Conservation (phyloP, 176 grass and related monocot genomes). For the Eleusine indica region DNA sequence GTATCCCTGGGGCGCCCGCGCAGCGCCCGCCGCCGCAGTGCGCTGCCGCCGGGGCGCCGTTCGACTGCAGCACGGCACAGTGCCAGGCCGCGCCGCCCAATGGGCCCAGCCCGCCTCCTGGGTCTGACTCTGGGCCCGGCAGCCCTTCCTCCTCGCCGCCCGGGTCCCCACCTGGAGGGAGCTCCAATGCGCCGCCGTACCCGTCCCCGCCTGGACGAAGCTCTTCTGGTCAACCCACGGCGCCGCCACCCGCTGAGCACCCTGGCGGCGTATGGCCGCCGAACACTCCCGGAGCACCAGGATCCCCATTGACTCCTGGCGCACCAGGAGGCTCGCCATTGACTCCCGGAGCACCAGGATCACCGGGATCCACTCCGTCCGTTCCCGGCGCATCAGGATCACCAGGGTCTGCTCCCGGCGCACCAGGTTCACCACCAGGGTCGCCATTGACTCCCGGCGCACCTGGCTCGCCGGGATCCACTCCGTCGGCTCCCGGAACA, state of each 20-base stretch:
- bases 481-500: no score
- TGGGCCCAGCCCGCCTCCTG: no score
- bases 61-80: slow-evolving; percentile 48
- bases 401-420: not conserved
- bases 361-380: not conserved
- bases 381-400: not conserved
- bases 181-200: not conserved
- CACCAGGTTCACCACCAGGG: not conserved
- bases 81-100: slow-evolving; percentile 13
- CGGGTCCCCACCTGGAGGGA: not conserved
- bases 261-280: slow-evolving; percentile 48
- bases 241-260: slow-evolving; percentile 37
- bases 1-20: slow-evolving; percentile 39
- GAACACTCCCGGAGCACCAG: not conserved
- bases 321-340: slow-evolving; percentile 19
- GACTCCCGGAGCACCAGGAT: slow-evolving; percentile 2
- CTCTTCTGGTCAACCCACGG: slow-evolving; percentile 23
- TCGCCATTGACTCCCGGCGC: not conserved
- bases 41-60: slow-evolving; percentile 20
- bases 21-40: slow-evolving; percentile 48
- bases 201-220: not conserved
- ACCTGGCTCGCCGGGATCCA: not conserved
- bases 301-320: not conserved
- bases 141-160: not conserved
- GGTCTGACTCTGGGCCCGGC: no score